Evolutionary conservation across 345 rosid species (phyloP), one percentile per base, ranked within the genome.

Genomic region (Brassica juncea): DNA sequence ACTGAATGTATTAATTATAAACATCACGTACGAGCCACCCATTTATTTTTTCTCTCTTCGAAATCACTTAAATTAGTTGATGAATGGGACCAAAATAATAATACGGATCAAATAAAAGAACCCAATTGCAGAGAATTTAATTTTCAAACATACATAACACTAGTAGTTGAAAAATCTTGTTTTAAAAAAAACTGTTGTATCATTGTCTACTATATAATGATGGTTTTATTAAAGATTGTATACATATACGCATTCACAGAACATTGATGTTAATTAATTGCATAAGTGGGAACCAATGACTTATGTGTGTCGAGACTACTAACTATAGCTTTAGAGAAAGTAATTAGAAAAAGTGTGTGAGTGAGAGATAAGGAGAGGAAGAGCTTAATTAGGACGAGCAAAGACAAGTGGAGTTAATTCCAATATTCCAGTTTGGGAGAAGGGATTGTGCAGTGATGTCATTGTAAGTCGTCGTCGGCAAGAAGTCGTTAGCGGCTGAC

Each of bases 311-410:
- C 70, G 70, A 70, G 55, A 61, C 78, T 81, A 79, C 85, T 68
- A 72, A 81, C 75, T 68, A 82, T 82, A 72, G 54, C 89, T 88
- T 86, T 74, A 83, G 66, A 78, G 72, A 61, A 79, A 64, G 69
- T 30, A 44, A 60, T 12, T 30, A 69, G 28, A 55, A 55, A 76
- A 68, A 57, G 72, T 4, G 58, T n/a, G 72, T 37, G 59, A 55
- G 52, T 19, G 30, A 55, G 63, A 23, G 32, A 55, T 27, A 74
- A 34, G 68, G 67, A 68, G 68, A 68, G 32, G 25, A 59, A 62
- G 70, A 61, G 64, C 58, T 78, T 32, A 78, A 71, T 78, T 71
- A 65, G 71, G 72, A 78, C 12, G 44, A 75, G 66, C 16, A 57
- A 75, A 67, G 57, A 67, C 71, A 35, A 71, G 35, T 77, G 31